Evolutionary conservation across 345 rosid genomes (phyloP), one percentile per base, ranked within the genome.

Genomic region (Carallia brachiata): DNA sequence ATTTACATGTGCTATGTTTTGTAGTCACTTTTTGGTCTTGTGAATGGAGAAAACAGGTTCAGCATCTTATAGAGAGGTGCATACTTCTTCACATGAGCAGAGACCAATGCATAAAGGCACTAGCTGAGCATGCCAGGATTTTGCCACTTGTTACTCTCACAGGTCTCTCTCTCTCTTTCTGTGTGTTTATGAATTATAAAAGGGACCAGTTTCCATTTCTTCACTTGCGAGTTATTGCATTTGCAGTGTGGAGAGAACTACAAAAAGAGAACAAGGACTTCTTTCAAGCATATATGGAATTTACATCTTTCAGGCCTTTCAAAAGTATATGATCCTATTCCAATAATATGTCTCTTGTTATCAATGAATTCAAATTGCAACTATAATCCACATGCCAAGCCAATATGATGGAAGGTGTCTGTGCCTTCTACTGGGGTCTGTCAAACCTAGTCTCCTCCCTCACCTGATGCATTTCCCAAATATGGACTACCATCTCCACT

Each of bases 21-120:
- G 17, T 44, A 44, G 13, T 44, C 13, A 44, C 48, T 44, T 12
- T 44, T 32, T 32, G 15, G 59, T 1, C 2, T 12, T 55, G 8
- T 30, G 70, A 53, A 61, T 74, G 68, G 40, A 56, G 4, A 36
- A 30, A 50, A 39, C 84, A 92, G 96, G 96, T 92, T 67, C 97
- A 90, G 53, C 86, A 87, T 76, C 86, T 92, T 61, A 92, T 92
- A 73, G 97, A 90, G 84, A 87, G 88, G 72, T 92, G 97, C 75
- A 74, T 90, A 80, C 55, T 90, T 18, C 92, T 88, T 58, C 87
- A 70, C 63, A 83, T 92, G 97, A 87, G 70, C 82, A 86, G 77
- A 77, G 91, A 88, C 19, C 92, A 88, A 77, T 92, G 97, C 76
- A 69, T 87, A 59, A 74, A 84, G 82, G 90, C 86, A 3, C 79